Evolutionary conservation across 2,329 filamentous ascomycete species (phyloP), one percentile per base, ranked within the genome.

Genomic region (Ascochyta koolunga): DNA sequence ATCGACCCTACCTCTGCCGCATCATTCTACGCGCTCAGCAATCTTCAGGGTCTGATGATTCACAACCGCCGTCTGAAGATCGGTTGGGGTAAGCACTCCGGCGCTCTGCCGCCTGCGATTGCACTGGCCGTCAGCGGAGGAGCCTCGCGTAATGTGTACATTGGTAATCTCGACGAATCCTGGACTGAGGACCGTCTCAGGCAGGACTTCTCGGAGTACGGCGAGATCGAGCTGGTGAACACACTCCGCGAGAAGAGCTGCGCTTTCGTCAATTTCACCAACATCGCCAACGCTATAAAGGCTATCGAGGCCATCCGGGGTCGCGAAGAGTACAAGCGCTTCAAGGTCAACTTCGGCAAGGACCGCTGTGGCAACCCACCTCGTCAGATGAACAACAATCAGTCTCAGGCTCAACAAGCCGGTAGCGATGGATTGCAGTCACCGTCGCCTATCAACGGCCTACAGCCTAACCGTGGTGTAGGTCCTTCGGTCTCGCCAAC

Each of bases 281-380:
- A 99, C 79, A 99, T 99, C 73, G 95, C 95, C 72, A 99, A 99
- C 68, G 95, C 95, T 44, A 99, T 99, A 82, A 99, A 99, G 81
- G 95, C 95, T 1, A 99, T 99, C 62, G 95, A 99, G 78, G 95
- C 93, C 19, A 87, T 99, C 61, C 87, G 95, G 53, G 90, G 92
- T 70, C 92, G 93, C 72, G 95, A 98, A 37, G 95, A 99, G 71
- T 99, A 99, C 83, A 91, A 88, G 77, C 87, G 95, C 68, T 99
- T 99, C 86, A 99, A 99, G 84, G 93, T 99, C 75, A 99, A 99
- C 81, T 99, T 99, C 73, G 95, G 95, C 77, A 99, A 99, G 80
- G 95, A 99, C 73, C 88, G 95, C 51, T 99, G 95, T 69, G 95
- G 95, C 64, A 99, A 99, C 78, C 89, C 95, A 46, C 95, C 95